These are phyloP conservation scores for Hamigera avellanea DNA, from an alignment of 495 filamentous ascomycete species.

Conservation along the genomic window DNA sequence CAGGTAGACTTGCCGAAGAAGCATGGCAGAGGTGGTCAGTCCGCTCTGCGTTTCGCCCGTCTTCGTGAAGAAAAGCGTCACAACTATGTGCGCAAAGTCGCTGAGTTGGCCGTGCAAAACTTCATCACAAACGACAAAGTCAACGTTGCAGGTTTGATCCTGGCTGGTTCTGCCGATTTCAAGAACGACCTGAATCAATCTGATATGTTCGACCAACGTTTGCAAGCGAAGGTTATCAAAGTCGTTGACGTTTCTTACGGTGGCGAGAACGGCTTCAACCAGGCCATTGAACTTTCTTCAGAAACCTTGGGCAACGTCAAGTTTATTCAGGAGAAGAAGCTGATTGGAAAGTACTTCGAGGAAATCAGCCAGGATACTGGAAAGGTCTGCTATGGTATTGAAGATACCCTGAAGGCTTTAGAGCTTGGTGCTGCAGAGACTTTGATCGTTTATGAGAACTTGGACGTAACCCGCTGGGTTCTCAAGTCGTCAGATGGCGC, in stretches of 20 bases:
- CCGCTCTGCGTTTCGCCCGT: conserved; percentile 96
- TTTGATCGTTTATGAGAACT: conserved; percentile 94
- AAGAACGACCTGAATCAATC: conserved; percentile 98
- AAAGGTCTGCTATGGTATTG: conserved; percentile 92
- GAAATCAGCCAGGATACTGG: conserved; percentile 96
- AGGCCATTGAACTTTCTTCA: conserved; percentile 87
- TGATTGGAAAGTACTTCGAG: conserved; percentile 96
- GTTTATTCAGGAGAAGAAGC: conserved; percentile 99
- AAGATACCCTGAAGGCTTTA: conserved; percentile 94
- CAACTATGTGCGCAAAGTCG: conserved; percentile 98
- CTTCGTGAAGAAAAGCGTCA: conserved; percentile 99
- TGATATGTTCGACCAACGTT: conserved; percentile 87
- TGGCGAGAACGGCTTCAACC: conserved; percentile 98
- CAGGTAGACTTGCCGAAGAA: conserved; percentile 97
- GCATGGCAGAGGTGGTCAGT: conserved; percentile 98
- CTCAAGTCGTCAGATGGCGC: conserved; percentile 64
- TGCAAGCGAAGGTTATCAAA: conserved; percentile 94
- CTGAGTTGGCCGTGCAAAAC: conserved; percentile 94
- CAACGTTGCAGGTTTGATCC: conserved; percentile 87
- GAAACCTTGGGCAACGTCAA: conserved; percentile 99
- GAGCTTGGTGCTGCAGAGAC: conserved; percentile 91
- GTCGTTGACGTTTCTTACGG: conserved; percentile 97
- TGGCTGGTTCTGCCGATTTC: conserved; percentile 97
- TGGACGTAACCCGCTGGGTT: conserved; percentile 84
- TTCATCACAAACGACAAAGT: conserved; percentile 97